Evolutionary conservation across 2,329 filamentous ascomycete species (phyloP).

Genomic region (Penicillium sp.): DNA sequence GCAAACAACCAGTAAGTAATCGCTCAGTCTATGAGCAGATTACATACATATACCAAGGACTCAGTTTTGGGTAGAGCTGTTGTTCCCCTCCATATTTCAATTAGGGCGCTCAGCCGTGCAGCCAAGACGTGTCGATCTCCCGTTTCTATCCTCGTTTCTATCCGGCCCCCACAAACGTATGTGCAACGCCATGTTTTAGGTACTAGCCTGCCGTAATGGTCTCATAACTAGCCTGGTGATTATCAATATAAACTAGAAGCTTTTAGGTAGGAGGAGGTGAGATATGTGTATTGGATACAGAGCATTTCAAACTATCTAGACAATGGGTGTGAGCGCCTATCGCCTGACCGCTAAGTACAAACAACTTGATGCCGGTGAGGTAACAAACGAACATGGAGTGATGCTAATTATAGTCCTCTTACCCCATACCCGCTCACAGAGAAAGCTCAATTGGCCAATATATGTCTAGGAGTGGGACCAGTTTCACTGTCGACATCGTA

Average conservation of each 20-base stretch:
- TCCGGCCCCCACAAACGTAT: neutral
- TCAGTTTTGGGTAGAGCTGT: neutral
- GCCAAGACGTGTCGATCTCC: neutral
- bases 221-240: neutral
- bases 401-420: neutral
- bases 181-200: neutral
- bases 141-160: neutral
- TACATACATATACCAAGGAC: neutral
- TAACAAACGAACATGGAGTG: neutral
- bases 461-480: too few relatives aligned
- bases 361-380: neutral
- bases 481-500: neutral
- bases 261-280: neutral
- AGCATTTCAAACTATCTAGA: neutral
- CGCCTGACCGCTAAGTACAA: neutral
- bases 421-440: neutral
- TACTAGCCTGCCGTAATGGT: neutral
- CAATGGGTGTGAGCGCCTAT: neutral
- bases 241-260: too few relatives aligned
- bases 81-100: neutral
- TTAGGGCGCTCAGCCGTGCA: neutral
- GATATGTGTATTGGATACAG: neutral
- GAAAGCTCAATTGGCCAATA: neutral
- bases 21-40: too few relatives aligned
- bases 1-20: too few relatives aligned